Percentiles rank a stretch among this genome's conserved stretches.
Evolutionary conservation across 2,329 filamentous ascomycete genomes (phyloP).

Genomic region (Talaromyces rugulosus): DNA sequence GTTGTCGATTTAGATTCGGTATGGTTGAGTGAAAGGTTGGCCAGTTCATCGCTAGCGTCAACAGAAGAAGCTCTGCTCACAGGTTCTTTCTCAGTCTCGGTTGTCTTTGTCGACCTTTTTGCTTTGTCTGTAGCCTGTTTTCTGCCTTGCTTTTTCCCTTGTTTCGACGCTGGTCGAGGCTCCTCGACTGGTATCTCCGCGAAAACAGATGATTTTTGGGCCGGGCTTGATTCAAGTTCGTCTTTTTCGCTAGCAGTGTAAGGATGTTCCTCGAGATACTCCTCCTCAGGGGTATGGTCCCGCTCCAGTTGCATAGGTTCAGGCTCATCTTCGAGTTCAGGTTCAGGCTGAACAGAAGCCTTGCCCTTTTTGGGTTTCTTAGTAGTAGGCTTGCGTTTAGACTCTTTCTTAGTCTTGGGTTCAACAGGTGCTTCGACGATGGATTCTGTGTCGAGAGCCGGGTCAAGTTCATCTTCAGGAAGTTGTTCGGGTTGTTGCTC

Average conservation of each 20-base stretch:
- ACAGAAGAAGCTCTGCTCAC: background rate
- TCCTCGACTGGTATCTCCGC: background rate
- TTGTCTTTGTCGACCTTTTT: background rate
- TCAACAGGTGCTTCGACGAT: background rate
- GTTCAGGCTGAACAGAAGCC: background rate
- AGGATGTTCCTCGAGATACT: background rate
- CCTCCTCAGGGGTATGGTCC: background rate
- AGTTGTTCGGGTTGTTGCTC: background rate
- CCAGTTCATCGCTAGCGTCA: background rate
- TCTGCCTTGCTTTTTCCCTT: background rate
- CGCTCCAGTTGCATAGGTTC: background rate
- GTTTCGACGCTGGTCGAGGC: background rate
- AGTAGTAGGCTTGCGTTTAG: slow-evolving; percentile 13
- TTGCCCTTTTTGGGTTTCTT: slow-evolving; percentile 15
- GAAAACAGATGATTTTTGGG: background rate
- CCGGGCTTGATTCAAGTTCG: background rate
- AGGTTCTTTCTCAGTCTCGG: background rate
- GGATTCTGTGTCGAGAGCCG: background rate
- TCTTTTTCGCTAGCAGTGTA: background rate
- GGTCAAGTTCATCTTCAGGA: background rate
- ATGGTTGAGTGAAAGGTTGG: background rate
- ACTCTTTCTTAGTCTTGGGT: slow-evolving; percentile 7
- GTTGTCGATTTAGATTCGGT: background rate
- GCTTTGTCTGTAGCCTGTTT: background rate
- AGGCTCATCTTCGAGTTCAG: slow-evolving; percentile 1